Base-by-base conservation (phyloP, 805 yeast genomes). In the Teunomyces aglyptinius region DNA sequence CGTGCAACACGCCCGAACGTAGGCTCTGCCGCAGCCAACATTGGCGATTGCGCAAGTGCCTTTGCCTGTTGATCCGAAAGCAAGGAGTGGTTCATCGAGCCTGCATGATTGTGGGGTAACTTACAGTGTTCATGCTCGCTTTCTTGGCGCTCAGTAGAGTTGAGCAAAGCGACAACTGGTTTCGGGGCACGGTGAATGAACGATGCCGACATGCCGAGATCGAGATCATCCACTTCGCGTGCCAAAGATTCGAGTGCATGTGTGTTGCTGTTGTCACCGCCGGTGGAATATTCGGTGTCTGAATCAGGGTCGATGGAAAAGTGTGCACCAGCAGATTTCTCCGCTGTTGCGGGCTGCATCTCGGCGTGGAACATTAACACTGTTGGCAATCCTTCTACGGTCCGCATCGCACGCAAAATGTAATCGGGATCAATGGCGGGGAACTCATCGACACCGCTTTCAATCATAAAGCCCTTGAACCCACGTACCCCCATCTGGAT, bases 391-490 rank as follows among this genome's bases (percentile, higher is more conserved):
- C 79, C 85, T 45, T 83, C 71, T 2, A 91, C 85, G 11, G 56
- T 64, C 15, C 73, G 62, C 80, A 92, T 77, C 6, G 95, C 96
- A 45, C 71, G 60, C 34, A 76, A 71, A 40, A 92, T 85, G 60
- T 89, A 84, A 2, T 61, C 61, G 15, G 85, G 78, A 33, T 73
- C 75, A 44, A 91, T 85, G 53, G 86, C 88, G 1, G 97, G 97
- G 64, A 92, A 91, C 65, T 91, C 97, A 44, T 89, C 96, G 16
- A 92, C 97, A n/a, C 97, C 97, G 38, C 94, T 85, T 54, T 91
- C 96, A 59, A 91, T 89, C 68, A 92, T 67, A 57, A 91, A 92
- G 27, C 96, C 94, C 64, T 91, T 91, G 72, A 91, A 91, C 1
- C 98, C 98, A 38, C 96, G 75, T 5, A 92, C 97, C 41, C 98